Evolutionary conservation across 805 yeast genomes (phyloP), one percentile per base, ranked within the genome.

Genomic region (Wickerhamomyces strasburgensis): DNA sequence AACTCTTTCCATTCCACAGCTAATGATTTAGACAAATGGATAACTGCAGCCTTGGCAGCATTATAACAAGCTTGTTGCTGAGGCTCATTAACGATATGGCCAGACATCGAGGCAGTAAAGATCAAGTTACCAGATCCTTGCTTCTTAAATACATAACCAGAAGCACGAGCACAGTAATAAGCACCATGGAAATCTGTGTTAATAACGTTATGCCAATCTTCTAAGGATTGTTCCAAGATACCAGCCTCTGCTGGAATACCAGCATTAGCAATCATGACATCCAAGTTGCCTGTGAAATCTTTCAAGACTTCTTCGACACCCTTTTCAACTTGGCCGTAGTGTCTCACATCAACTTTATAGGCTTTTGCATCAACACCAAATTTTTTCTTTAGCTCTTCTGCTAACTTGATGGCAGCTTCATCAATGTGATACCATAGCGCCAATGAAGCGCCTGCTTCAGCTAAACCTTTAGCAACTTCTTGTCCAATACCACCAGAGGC

Each of bases 31-130:
- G 82, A 75, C 49, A 86, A 69, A 55, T 87, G 95, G 46, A 80
- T 57, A 19, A 84, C 79, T 9, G 79, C 95, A 28, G 95, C 95
- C 67, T 86, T 86, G 44, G 89, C 85, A 13, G 88, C 86, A 54
- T 87, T 87, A 68, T 86, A 86, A 21, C 84, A 79, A 17, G 94
- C 83, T 64, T 88, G 96, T 53, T 73, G 65, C 60, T 88, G 94
- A 14, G 97, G 97, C 39, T 78, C 73, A 60, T 88, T 88, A 49
- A 83, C 94, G 49, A 88, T 79, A 63, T 79, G 86, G 6, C 84
- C 96, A 16, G 94, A 83, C 81, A 88, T 88, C 21, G 95, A 84
- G 5, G 93, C 88, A 7, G 97, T 88, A 60, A 84, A 70, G 50
- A 88, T 77, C 48, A 86, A 68, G 1, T 93, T 79, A 23, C 96